A percentile compares a stretch with the other conserved stretches of the same genome.
Evolutionary conservation across 169 alveolate genomes (phyloP).

Genomic region (Cryptosporidium baileyi): DNA sequence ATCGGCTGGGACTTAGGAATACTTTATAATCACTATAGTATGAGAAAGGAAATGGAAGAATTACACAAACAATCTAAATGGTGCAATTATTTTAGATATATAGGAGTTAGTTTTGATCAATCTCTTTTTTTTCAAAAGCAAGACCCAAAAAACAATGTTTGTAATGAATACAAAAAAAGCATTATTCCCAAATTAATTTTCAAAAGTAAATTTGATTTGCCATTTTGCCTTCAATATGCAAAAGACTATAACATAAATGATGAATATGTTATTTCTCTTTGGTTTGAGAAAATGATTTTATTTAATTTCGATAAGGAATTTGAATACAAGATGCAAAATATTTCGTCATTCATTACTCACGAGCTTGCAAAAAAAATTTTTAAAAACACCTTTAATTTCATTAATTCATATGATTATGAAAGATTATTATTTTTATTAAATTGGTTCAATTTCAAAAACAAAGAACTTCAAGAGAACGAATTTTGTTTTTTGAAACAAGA

Average conservation of each 20-base stretch:
- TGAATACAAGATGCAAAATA: conserved; percentile 23
- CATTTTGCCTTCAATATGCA: conserved; percentile 45
- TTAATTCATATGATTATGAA: conserved; percentile 49
- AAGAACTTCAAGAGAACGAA: background rate
- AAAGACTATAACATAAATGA: conserved; percentile 51
- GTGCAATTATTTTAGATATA: conserved; percentile 34
- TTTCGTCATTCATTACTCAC: conserved; percentile 13
- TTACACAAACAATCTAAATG: conserved; percentile 59
- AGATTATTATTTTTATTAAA: conserved; percentile 17
- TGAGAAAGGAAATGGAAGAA: conserved; percentile 69
- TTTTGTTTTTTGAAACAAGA: background rate
- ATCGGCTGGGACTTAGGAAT: conserved; percentile 70
- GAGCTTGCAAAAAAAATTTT: conserved; percentile 23
- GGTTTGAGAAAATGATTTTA: conserved; percentile 37
- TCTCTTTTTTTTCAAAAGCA: conserved; percentile 65
- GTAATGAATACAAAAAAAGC: conserved; percentile 12
- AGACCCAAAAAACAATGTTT: conserved; percentile 20
- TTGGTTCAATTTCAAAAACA: conserved; percentile 1
- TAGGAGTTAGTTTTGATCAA: conserved; percentile 27
- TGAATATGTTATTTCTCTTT: conserved; percentile 29
- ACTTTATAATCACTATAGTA: conserved; percentile 51
- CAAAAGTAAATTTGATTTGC: conserved; percentile 16
- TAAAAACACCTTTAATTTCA: background rate
- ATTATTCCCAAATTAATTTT: conserved; percentile 7
- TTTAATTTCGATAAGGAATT: background rate